phyloP scores from a whole-genome alignment of 257 asterid genomes.

The Solanum sitiens region DNA sequence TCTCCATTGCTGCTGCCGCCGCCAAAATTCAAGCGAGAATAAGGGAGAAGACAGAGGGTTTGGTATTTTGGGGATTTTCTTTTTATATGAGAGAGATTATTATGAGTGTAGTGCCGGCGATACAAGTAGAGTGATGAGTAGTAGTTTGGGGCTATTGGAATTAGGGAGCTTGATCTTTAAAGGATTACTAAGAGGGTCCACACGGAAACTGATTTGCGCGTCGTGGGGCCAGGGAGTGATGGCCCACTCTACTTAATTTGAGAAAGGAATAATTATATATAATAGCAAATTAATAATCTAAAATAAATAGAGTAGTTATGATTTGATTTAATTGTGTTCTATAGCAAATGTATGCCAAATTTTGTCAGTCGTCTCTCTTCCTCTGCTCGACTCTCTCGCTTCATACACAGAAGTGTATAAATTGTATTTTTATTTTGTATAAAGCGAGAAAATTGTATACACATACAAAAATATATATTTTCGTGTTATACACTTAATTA shows the following conservation, averaged over 20 bases:
- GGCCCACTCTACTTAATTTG: neutral
- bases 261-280: neutral
- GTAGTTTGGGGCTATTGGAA: neutral
- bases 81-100: neutral
- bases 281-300: too few relatives aligned
- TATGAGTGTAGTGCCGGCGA: neutral
- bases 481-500: too few relatives aligned
- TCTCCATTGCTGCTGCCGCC: conserved; percentile 9
- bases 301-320: too few relatives aligned
- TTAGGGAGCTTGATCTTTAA: neutral
- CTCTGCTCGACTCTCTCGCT: too few relatives aligned
- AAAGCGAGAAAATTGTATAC: too few relatives aligned
- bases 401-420: too few relatives aligned
- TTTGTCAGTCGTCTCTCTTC: too few relatives aligned
- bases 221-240: neutral
- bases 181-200: neutral
- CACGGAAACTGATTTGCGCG: neutral
- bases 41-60: neutral
- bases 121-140: neutral
- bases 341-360: too few relatives aligned
- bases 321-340: too few relatives aligned
- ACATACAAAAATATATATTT: too few relatives aligned
- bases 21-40: neutral
- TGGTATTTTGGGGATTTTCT: neutral
- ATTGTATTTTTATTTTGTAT: too few relatives aligned